Evolutionary conservation across 2,329 filamentous ascomycete genomes (phyloP).

Genomic region (Gnomoniopsis sp.): DNA sequence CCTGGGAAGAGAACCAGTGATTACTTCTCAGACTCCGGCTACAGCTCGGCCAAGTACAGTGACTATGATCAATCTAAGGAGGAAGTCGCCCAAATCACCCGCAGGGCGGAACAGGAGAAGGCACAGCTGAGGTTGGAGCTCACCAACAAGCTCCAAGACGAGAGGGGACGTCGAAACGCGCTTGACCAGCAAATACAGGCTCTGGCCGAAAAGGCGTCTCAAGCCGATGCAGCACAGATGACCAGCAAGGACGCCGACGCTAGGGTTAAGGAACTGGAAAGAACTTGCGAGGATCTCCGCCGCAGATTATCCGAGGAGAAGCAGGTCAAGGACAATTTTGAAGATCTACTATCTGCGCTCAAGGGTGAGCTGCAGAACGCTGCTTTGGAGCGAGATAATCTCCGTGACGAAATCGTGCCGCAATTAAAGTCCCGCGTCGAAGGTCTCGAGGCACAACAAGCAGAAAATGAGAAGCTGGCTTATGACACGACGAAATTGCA

Average conservation of each 20-base stretch:
- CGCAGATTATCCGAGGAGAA: conserved; percentile 82
- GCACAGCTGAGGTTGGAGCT: conserved; percentile 82
- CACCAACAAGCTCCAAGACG: conserved; percentile 82
- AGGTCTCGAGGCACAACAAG: conserved; percentile 71
- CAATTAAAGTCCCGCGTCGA: conserved; percentile 73
- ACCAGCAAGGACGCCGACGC: conserved; percentile 54
- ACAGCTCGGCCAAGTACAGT: conserved; percentile 76
- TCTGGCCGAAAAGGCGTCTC: conserved; percentile 73
- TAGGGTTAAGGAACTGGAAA: conserved; percentile 75
- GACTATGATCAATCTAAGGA: conserved; percentile 61
- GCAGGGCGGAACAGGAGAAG: conserved; percentile 86
- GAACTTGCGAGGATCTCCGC: conserved; percentile 75
- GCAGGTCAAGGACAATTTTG: conserved; percentile 86
- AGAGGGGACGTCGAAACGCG: conserved; percentile 69
- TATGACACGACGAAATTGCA: conserved; percentile 84
- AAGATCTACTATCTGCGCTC: conserved; percentile 83
- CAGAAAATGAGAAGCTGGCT: conserved; percentile 67
- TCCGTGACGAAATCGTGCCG: conserved; percentile 84
- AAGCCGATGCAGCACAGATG: conserved; percentile 52
- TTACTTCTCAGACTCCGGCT: conserved; percentile 96
- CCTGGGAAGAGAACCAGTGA: conserved; percentile 80
- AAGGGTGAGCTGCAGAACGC: conserved; percentile 78
- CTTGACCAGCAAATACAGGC: conserved; percentile 82
- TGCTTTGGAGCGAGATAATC: conserved; percentile 84
- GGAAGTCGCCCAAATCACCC: conserved; percentile 78